These are phyloP conservation scores for Lipomyces starkeyi DNA, from an alignment of 805 yeast genomes.

Conservation along the genomic window DNA sequence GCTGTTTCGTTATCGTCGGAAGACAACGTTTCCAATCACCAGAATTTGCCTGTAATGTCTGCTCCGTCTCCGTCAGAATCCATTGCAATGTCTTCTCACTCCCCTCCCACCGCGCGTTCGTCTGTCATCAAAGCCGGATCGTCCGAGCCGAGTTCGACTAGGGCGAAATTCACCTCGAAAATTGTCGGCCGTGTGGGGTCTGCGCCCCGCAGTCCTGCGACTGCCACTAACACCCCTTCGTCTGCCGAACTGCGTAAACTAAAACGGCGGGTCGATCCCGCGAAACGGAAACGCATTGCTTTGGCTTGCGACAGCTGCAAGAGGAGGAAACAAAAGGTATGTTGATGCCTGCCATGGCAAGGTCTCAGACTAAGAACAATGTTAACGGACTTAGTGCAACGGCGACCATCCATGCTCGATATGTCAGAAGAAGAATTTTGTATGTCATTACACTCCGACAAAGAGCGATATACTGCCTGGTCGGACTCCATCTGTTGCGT, in stretches of 20 bases:
- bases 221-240: conserved; percentile 8
- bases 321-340: conserved; percentile 48
- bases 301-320: conserved; percentile 57
- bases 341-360: background rate
- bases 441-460: conserved; percentile 42
- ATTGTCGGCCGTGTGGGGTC: background rate
- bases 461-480: conserved; percentile 29
- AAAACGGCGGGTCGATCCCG: conserved; percentile 39
- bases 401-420: conserved; percentile 49
- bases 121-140: background rate
- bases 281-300: conserved; percentile 52
- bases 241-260: conserved; percentile 36
- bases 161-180: background rate
- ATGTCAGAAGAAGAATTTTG: conserved; percentile 45
- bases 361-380: background rate
- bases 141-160: background rate
- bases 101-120: background rate
- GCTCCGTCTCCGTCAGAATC: background rate
- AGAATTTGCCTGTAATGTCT: background rate
- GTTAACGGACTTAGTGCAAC: conserved; percentile 40
- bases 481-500: conserved; percentile 14
- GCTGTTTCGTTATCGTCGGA: too few relatives aligned
- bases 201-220: background rate
- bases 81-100: background rate
- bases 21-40: background rate